These are phyloP conservation scores for Fistulifera pelliculosa DNA, from an alignment of 108 stramenopile species.

Conservation along the genomic window DNA sequence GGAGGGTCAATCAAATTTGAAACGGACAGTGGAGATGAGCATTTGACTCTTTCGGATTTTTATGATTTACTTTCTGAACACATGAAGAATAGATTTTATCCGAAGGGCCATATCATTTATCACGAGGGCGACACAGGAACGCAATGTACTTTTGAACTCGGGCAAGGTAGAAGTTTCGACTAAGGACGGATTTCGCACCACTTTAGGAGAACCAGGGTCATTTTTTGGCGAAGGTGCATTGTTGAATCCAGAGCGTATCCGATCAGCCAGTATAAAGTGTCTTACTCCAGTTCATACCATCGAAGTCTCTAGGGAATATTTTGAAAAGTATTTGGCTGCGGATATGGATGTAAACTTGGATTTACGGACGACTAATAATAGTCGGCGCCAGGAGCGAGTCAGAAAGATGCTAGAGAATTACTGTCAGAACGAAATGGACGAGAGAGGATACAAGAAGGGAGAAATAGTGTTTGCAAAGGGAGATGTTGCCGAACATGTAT, in stretches of 20 bases:
- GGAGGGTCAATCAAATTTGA: constrained; percentile 6
- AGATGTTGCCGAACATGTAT: constrained; percentile 36
- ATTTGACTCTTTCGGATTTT: constrained; percentile 53
- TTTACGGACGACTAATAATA: constrained; percentile 66
- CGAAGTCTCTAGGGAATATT: constrained; percentile 80
- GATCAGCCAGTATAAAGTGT: constrained; percentile 60
- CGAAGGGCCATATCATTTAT: constrained; percentile 64
- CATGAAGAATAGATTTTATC: constrained; percentile 71
- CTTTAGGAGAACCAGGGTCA: constrained; percentile 23
- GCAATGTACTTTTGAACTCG: constrained; percentile 79
- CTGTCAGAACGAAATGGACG: constrained; percentile 51
- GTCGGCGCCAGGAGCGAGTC: constrained; percentile 66
- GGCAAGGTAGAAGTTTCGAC: constrained; percentile 67
- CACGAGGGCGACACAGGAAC: constrained; percentile 52
- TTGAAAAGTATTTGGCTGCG: constrained; percentile 69
- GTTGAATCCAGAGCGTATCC: constrained; percentile 43
- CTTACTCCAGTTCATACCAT: constrained; percentile 74
- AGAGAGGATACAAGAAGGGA: constrained; percentile 21
- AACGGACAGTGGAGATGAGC: constrained; percentile 22
- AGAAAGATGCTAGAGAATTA: constrained; percentile 46
- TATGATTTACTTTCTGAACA: constrained; percentile 56
- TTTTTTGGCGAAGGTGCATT: constrained; percentile 83
- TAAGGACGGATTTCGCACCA: constrained; percentile 37
- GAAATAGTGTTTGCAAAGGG: constrained; percentile 45
- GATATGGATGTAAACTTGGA: constrained; percentile 35